These are phyloP conservation scores for Lophiotrema nucula DNA, from an alignment of 495 filamentous ascomycete species.

Conservation along the genomic window DNA sequence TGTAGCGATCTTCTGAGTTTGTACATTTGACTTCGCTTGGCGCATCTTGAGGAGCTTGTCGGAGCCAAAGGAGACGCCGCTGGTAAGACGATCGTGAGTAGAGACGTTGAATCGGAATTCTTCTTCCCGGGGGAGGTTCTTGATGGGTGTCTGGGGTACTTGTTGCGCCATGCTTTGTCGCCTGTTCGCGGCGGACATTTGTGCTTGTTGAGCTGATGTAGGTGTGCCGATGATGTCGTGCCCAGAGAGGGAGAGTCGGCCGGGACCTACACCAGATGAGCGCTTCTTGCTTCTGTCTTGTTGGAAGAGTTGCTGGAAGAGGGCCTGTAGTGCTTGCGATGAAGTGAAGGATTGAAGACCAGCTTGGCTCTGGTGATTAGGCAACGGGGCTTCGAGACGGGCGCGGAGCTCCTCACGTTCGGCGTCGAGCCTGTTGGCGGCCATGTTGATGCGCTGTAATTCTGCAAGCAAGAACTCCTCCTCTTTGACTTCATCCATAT, in stretches of 20 bases:
- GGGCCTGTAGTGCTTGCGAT: constrained; percentile 71
- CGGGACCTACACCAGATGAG: constrained; percentile 24
- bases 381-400: constrained; percentile 63
- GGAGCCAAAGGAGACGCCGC: constrained; percentile 73
- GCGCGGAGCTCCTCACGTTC: constrained; percentile 89
- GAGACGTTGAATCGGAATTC: constrained; percentile 78
- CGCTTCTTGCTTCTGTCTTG: constrained; percentile 86
- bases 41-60: constrained; percentile 81
- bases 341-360: constrained; percentile 70
- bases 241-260: constrained; percentile 26
- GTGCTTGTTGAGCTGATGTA: constrained; percentile 16
- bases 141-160: constrained; percentile 50
- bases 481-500: constrained; percentile 83
- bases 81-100: constrained; percentile 79
- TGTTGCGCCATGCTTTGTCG: constrained; percentile 5
- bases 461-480: constrained; percentile 86
- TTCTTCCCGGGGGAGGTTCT: constrained; percentile 70
- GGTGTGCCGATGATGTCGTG: constrained; percentile 23
- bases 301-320: constrained; percentile 73
- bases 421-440: constrained; percentile 76
- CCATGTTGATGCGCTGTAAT: constrained; percentile 80
- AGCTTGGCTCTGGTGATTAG: constrained; percentile 23
- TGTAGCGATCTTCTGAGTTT: constrained; percentile 75
- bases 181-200: constrained; percentile 5
- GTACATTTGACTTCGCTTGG: constrained; percentile 76